phyloP scores from a whole-genome alignment of 192 early-diverging fungal species.

The Coemansia sp. region DNA sequence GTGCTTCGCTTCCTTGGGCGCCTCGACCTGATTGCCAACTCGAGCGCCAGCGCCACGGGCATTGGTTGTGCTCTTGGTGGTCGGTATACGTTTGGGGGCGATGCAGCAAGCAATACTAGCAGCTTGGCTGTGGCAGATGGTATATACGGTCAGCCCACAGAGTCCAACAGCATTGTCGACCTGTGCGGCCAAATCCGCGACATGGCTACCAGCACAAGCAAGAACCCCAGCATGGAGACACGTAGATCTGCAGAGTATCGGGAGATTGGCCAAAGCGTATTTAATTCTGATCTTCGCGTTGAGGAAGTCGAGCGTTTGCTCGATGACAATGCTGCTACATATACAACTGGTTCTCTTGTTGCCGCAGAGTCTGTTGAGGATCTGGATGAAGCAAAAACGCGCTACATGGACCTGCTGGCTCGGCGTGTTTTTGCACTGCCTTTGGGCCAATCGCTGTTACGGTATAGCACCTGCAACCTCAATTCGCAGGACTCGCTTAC shows the following conservation, averaged over 20 bases:
- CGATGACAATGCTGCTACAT: background rate
- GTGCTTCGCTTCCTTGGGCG: conserved; percentile 37
- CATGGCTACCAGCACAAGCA: background rate
- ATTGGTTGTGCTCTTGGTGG: background rate
- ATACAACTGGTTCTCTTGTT: conserved; percentile 6
- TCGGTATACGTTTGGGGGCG: background rate
- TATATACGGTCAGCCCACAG: background rate
- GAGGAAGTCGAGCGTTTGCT: conserved; percentile 39
- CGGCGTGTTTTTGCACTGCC: conserved; percentile 65
- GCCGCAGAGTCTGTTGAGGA: conserved; percentile 8
- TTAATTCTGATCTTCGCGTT: conserved; percentile 39
- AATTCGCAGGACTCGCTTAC: conserved; percentile 59
- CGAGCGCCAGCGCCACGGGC: background rate
- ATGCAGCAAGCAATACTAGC: background rate
- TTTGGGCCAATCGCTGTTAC: conserved; percentile 65
- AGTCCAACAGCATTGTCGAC: conserved; percentile 15
- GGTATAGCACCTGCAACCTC: conserved; percentile 60
- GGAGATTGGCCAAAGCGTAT: conserved; percentile 22
- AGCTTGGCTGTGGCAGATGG: background rate
- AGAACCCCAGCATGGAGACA: background rate
- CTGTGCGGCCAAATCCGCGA: conserved; percentile 23
- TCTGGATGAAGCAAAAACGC: conserved; percentile 10
- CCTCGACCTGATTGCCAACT: conserved; percentile 35
- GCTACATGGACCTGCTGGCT: conserved; percentile 25
- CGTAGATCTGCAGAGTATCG: conserved; percentile 9